Conservation (phyloP, 345 rosid species). For the Eucalyptus caleyi region DNA sequence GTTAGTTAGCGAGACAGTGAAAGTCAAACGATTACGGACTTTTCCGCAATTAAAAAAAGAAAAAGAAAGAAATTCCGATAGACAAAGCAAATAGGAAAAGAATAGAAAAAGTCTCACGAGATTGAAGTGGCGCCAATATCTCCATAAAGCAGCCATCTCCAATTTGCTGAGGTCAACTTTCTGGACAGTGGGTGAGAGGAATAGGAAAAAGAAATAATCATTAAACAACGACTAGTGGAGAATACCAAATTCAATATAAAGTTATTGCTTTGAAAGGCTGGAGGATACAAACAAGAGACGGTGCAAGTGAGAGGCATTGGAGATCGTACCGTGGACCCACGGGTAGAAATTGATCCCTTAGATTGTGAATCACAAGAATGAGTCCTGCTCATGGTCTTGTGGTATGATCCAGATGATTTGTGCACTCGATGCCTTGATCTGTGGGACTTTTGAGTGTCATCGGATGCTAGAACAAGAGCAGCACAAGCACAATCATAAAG, state of each 20-base stretch:
- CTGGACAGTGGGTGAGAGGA: slow-evolving; percentile 15
- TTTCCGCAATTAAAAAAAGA: background rate
- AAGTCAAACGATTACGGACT: background rate
- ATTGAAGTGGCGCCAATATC: slow-evolving; percentile 89
- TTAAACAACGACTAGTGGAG: background rate
- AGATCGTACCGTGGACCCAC: slow-evolving; percentile 39
- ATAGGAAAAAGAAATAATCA: background rate
- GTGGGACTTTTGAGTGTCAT: slow-evolving; percentile 70
- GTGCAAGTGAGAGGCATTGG: background rate
- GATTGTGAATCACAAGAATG: slow-evolving; percentile 58
- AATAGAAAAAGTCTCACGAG: slow-evolving; percentile 42
- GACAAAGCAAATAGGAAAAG: background rate
- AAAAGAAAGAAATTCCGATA: background rate
- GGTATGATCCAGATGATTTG: slow-evolving; percentile 46
- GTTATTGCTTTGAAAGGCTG: background rate
- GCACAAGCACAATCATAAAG: slow-evolving; percentile 10
- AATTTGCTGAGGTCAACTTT: slow-evolving; percentile 90
- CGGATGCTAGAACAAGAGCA: slow-evolving; percentile 48
- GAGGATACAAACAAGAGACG: background rate
- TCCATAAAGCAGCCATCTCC: slow-evolving; percentile 86
- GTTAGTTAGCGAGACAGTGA: background rate
- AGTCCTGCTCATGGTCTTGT: slow-evolving; percentile 51
- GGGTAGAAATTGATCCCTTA: slow-evolving; percentile 48
- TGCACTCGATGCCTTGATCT: slow-evolving; percentile 42
- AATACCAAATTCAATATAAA: background rate